Base-by-base conservation (phyloP, 768 basidiomycete genomes). In the Suillus brevipes region DNA sequence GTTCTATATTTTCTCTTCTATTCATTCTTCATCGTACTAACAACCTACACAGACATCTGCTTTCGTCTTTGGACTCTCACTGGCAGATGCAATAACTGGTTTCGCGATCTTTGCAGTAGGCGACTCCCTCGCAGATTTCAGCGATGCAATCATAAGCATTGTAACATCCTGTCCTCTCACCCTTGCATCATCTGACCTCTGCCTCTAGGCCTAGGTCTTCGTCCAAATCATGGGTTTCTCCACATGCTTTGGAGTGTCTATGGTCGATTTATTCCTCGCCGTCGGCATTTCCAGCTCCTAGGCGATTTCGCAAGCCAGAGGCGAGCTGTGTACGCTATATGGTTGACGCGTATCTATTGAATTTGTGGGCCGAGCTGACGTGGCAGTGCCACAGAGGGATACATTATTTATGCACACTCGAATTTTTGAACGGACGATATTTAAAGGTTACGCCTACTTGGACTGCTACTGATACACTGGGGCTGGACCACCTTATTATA, bases 91-190 rank as follows among this genome's bases (percentile, higher is more conserved):
- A 53, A 96, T 99, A 73, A 92, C 98, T 65, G 97, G 97, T 13
- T 79, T 98, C 52, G 97, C 97, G 1, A 91, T 99, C 64, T 99
- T 99, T 68, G 97, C 97, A 1, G 84, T 98, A 34, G 96, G 97
- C 36, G 98, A 98, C 75, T 96, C 94, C 14, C 84, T 97, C 6
- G 95, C 95, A 0, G 97, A 99, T 78, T 85, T 98, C 25, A 25
- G 95, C 98, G 6, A 25, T 14, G 95, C 97, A 28, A 97, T 98
- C 77, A 92, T 94, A 81, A 95, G 91, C 61, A 93, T 96, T 23
- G 91, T 88, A 78, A 63, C n/a, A n/a, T n/a, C 7, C 25, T 28
- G 31, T 38, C 6, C n/a, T 2, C 47, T 14, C 40, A n/a, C 28
- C 1, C 56, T 12, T 28, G 4, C 49, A 20, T 31, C 50, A 10